Evolutionary conservation across 768 basidiomycete genomes (phyloP).

Genomic region (Tulasnella sp.): DNA sequence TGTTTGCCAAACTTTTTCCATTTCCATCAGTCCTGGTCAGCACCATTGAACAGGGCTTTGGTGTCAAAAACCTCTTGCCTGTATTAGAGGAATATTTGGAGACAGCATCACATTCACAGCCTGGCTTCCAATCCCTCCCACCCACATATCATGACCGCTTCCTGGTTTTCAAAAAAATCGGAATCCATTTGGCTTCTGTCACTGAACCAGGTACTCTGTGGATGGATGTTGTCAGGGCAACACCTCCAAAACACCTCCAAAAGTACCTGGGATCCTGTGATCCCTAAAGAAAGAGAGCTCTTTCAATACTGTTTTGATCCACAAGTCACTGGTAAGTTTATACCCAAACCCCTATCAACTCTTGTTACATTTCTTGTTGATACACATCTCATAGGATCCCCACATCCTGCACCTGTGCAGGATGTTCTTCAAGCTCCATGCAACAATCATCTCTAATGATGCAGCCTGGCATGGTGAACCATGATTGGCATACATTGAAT

Average conservation of each 20-base stretch:
- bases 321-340: background rate
- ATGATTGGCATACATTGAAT: conserved; percentile 34
- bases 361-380: background rate
- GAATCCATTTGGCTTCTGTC: background rate
- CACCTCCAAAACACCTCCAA: background rate
- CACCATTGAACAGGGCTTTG: background rate
- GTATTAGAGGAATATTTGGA: background rate
- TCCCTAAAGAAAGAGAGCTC: background rate
- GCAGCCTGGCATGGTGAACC: conserved; percentile 11
- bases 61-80: background rate
- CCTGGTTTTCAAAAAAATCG: background rate
- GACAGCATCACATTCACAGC: background rate
- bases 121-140: background rate
- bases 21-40: background rate
- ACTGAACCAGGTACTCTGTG: background rate
- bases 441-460: conserved; percentile 15
- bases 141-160: conserved; percentile 16
- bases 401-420: conserved; percentile 26
- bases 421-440: conserved; percentile 28
- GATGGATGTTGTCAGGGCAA: conserved; percentile 1
- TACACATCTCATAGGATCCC: background rate
- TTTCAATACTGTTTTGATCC: conserved; percentile 28
- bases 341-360: background rate
- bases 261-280: background rate
- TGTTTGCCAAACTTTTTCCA: background rate